Percentiles rank a stretch among this genome's conserved stretches.
These are phyloP conservation scores for Diphasiastrum complanatum DNA, from an alignment of 83 land plant species.

Conservation along the genomic window DNA sequence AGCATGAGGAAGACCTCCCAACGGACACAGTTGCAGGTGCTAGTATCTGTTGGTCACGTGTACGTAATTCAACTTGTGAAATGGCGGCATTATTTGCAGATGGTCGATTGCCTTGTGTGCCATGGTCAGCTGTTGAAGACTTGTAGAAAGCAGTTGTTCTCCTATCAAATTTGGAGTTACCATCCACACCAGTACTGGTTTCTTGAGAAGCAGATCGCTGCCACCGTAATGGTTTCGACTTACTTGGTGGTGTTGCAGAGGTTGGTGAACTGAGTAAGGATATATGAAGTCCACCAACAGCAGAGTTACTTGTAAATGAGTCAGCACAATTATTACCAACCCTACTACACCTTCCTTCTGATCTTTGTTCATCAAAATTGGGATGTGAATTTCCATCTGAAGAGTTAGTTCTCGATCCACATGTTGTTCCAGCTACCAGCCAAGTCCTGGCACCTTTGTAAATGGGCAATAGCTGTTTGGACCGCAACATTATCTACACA, in stretches of 20 bases:
- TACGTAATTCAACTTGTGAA: too few relatives aligned
- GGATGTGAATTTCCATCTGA: slow-evolving; percentile 38
- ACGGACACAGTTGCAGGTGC: too few relatives aligned
- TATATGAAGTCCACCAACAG: background rate
- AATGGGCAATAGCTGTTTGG: slow-evolving; percentile 43
- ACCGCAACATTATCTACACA: slow-evolving; percentile 43
- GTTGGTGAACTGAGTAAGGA: background rate
- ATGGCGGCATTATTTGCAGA: too few relatives aligned
- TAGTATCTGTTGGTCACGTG: too few relatives aligned
- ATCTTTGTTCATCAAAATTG: slow-evolving; percentile 28
- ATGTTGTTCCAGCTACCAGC: slow-evolving; percentile 22
- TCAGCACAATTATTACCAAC: background rate
- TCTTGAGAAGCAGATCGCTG: background rate
- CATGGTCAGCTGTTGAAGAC: too few relatives aligned
- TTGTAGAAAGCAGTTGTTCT: too few relatives aligned
- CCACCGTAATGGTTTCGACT: background rate
- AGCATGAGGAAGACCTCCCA: too few relatives aligned
- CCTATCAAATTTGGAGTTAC: too few relatives aligned
- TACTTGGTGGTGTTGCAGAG: background rate
- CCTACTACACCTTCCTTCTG: too few relatives aligned
- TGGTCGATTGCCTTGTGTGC: too few relatives aligned
- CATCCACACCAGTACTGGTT: too few relatives aligned
- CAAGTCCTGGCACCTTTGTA: slow-evolving; percentile 44
- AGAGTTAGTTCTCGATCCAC: slow-evolving; percentile 37
- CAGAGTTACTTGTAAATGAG: background rate